phyloP scores from a whole-genome alignment of 192 early-diverging fungal genomes.

The Coemansia javaensis region DNA sequence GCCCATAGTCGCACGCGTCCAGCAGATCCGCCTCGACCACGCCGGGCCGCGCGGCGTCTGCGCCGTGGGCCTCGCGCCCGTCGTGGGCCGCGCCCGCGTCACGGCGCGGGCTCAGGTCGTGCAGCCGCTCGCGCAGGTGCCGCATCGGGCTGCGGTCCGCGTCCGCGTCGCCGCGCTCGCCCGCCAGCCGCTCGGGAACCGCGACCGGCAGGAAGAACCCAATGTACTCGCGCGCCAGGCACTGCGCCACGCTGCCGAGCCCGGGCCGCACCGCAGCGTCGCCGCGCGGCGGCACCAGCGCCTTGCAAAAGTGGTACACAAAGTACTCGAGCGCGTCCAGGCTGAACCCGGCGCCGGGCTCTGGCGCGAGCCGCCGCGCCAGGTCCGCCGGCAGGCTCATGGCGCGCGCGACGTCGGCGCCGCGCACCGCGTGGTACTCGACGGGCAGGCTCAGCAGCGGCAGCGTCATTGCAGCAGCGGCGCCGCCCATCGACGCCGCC shows the following conservation, averaged over 20 bases:
- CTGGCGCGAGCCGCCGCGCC: slow-evolving; percentile 7
- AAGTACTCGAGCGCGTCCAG: slow-evolving; percentile 32
- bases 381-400: slow-evolving; percentile 15
- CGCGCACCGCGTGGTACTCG: slow-evolving; percentile 12
- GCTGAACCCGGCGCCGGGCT: slow-evolving; percentile 3
- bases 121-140: slow-evolving; percentile 27
- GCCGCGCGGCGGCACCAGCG: slow-evolving; percentile 23
- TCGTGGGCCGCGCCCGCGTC: background rate
- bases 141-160: slow-evolving; percentile 21
- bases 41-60: slow-evolving; percentile 12
- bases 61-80: background rate
- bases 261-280: slow-evolving; percentile 2
- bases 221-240: slow-evolving; percentile 32
- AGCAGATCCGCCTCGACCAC: slow-evolving; percentile 14
- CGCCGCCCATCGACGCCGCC: background rate
- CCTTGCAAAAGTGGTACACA: slow-evolving; percentile 31
- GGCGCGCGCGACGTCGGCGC: slow-evolving; percentile 1
- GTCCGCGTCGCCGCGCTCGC: background rate
- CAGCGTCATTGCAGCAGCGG: slow-evolving; percentile 1
- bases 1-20: slow-evolving; percentile 19
- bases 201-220: slow-evolving; percentile 34
- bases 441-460: slow-evolving; percentile 12
- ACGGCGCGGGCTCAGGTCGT: slow-evolving; percentile 23
- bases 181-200: slow-evolving; percentile 14
- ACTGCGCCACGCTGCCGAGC: slow-evolving; percentile 1